Evolutionary conservation across 441 rosid species (phyloP).

Genomic region (Pelargonium australe): DNA sequence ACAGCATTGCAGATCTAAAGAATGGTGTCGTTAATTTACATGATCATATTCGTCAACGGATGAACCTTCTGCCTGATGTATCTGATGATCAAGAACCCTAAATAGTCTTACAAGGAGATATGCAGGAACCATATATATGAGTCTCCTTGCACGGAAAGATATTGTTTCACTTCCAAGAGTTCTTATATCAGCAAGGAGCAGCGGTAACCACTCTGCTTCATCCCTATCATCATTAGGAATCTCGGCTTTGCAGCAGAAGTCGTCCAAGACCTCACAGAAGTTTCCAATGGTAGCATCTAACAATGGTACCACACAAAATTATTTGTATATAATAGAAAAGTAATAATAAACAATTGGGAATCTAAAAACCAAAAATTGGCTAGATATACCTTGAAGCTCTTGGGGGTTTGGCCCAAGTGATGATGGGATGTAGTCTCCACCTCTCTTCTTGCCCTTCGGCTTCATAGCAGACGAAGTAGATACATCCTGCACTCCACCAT

Average conservation of each 20-base stretch:
- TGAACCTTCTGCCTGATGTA: constrained; percentile 96
- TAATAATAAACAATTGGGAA: constrained; percentile 15
- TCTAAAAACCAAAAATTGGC: constrained; percentile 13
- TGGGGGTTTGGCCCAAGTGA: constrained; percentile 51
- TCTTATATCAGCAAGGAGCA: constrained; percentile 64
- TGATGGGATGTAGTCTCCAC: constrained; percentile 32
- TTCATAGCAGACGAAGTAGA: constrained; percentile 50
- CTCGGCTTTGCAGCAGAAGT: constrained; percentile 77
- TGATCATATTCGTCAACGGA: constrained; percentile 59
- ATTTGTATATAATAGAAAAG: constrained; percentile 15
- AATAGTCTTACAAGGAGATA: constrained; percentile 70
- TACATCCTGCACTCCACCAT: constrained; percentile 54
- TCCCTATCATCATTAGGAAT: constrained; percentile 71
- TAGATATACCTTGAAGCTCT: constrained; percentile 63
- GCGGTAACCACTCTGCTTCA: constrained; percentile 75
- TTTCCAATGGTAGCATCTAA: constrained; percentile 60
- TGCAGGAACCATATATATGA: constrained; percentile 80
- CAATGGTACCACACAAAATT: constrained; percentile 15
- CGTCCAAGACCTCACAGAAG: constrained; percentile 77
- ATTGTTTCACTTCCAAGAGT: constrained; percentile 73
- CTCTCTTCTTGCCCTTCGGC: constrained; percentile 69
- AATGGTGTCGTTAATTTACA: constrained; percentile 43
- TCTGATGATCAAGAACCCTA: constrained; percentile 82
- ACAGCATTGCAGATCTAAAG: constrained; percentile 6
- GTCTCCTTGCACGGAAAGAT: constrained; percentile 68